phyloP scores from a whole-genome alignment of 2,329 filamentous ascomycete genomes.

The Claviceps lovelessii region DNA sequence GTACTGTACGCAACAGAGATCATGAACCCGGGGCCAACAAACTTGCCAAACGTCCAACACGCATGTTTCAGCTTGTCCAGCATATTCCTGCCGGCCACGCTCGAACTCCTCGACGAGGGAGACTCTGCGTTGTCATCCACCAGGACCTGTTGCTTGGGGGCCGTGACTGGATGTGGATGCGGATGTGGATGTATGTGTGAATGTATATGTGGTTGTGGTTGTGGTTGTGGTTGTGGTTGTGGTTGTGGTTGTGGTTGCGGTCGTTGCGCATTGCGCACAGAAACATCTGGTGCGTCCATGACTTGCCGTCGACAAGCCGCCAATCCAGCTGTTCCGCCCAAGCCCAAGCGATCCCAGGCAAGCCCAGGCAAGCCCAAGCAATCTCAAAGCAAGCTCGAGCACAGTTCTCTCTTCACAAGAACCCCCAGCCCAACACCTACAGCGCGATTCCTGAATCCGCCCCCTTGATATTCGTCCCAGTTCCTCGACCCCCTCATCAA shows the following conservation, averaged over 20 bases:
- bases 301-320: not conserved
- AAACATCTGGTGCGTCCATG: not conserved
- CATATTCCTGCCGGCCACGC: not conserved
- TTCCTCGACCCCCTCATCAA: too few relatives aligned
- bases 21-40: slow-evolving; percentile 56
- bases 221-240: not conserved
- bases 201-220: not conserved
- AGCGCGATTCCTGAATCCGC: too few relatives aligned
- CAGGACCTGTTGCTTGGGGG: not conserved
- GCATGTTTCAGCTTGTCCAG: slow-evolving; percentile 9
- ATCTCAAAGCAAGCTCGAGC: too few relatives aligned
- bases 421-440: too few relatives aligned
- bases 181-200: not conserved
- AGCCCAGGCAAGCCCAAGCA: too few relatives aligned
- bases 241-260: not conserved
- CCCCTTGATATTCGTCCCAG: too few relatives aligned
- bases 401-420: too few relatives aligned
- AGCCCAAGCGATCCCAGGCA: not conserved
- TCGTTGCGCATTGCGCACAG: not conserved
- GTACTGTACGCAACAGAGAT: slow-evolving; percentile 43
- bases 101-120: not conserved
- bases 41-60: slow-evolving; percentile 19
- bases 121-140: not conserved
- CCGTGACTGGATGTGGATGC: not conserved
- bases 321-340: too few relatives aligned